Conservation (phyloP, 345 rosid species). For the Capsella bursapastoris region DNA sequence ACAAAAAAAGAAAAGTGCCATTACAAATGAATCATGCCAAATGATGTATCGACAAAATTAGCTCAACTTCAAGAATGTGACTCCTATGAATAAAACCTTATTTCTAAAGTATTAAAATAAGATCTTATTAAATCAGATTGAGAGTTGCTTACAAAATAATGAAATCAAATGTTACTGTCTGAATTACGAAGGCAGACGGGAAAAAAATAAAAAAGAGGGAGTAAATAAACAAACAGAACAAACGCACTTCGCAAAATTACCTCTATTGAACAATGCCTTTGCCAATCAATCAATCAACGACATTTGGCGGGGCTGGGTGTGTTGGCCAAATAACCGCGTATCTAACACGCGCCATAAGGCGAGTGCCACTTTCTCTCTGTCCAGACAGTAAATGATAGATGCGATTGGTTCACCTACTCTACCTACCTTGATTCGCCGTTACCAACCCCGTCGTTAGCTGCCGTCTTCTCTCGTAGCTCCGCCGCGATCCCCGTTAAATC, state of each 20-base stretch:
- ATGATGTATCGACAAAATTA: neutral
- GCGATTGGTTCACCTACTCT: slow-evolving; percentile 36
- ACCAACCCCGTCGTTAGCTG: slow-evolving; percentile 41
- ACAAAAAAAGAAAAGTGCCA: neutral
- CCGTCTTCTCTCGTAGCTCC: slow-evolving; percentile 42
- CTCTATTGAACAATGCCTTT: slow-evolving; percentile 18
- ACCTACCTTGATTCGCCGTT: slow-evolving; percentile 44
- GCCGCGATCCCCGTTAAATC: slow-evolving; percentile 54
- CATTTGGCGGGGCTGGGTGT: slow-evolving; percentile 6
- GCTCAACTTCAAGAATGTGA: neutral
- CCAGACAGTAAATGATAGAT: slow-evolving; percentile 37
- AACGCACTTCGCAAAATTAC: slow-evolving; percentile 44
- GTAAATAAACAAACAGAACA: neutral
- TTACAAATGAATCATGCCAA: slow-evolving; percentile 31
- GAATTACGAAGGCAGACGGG: slow-evolving; percentile 6
- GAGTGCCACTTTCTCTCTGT: slow-evolving; percentile 24
- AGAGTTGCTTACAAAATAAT: slow-evolving; percentile 43
- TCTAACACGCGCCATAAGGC: slow-evolving; percentile 23
- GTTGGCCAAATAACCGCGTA: slow-evolving; percentile 20
- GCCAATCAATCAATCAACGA: slow-evolving; percentile 25
- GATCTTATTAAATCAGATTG: slow-evolving; percentile 25
- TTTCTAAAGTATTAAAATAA: neutral
- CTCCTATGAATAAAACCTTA: neutral
- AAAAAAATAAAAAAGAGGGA: neutral
- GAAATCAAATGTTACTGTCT: slow-evolving; percentile 37